Conservation (phyloP, 75 land plant genomes). For the Sequoiadendron giganteum region DNA sequence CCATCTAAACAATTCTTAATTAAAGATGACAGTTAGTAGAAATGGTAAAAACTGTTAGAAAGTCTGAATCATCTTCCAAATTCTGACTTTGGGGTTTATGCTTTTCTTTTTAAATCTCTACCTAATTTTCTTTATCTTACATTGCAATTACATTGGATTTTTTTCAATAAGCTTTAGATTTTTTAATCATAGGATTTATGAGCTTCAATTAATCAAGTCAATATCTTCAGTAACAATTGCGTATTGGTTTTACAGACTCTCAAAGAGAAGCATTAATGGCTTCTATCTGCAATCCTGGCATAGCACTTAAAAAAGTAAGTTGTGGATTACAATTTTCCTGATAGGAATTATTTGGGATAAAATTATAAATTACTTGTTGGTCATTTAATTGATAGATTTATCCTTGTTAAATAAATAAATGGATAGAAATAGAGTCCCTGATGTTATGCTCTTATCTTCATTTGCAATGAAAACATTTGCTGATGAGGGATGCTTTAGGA, state of each 20-base stretch:
- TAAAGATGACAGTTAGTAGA: neutral
- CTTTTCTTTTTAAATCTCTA: neutral
- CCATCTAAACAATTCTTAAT: neutral
- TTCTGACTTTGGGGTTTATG: neutral
- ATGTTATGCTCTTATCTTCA: neutral
- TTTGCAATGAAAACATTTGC: neutral
- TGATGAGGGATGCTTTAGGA: neutral
- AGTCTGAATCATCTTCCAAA: neutral
- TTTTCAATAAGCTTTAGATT: neutral
- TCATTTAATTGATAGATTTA: neutral
- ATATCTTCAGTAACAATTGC: neutral
- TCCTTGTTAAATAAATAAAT: neutral
- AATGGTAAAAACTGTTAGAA: neutral
- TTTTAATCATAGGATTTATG: neutral
- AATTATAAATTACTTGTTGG: neutral
- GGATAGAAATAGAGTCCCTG: neutral
- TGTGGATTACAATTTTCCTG: neutral
- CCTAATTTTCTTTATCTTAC: neutral
- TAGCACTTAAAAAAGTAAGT: constrained; percentile 33
- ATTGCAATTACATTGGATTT: neutral
- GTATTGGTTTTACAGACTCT: constrained; percentile 18
- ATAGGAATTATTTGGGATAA: neutral
- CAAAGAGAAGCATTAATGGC: constrained; percentile 40
- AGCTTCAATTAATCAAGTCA: neutral
- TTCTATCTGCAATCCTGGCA: constrained; percentile 34